A percentile compares a stretch with the other conserved stretches of the same genome.
phyloP scores from a whole-genome alignment of 306 rosid genomes.

The Acacia confusa region DNA sequence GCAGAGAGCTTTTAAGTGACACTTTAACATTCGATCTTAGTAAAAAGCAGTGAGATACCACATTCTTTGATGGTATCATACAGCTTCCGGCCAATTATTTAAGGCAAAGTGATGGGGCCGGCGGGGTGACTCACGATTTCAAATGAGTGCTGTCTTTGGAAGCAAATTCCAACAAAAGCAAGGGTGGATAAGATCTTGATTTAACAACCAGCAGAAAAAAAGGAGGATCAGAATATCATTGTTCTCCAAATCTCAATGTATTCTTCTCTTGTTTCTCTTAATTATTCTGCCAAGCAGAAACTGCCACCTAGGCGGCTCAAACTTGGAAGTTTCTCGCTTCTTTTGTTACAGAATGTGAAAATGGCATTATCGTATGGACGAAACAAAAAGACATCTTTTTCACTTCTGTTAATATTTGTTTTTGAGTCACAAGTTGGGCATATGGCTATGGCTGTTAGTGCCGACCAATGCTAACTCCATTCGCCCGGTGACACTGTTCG shows the following conservation, averaged over 20 bases:
- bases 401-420: not conserved
- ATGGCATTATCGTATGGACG: not conserved
- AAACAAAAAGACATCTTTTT: not conserved
- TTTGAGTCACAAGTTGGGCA: not conserved
- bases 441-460: not conserved
- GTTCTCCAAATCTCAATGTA: not conserved
- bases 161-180: not conserved
- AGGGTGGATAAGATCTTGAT: constrained; percentile 20
- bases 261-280: not conserved
- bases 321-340: constrained; percentile 4
- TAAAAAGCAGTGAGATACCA: not conserved
- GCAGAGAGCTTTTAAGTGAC: constrained; percentile 5
- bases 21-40: constrained; percentile 5
- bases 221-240: not conserved
- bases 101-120: not conserved
- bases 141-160: not conserved
- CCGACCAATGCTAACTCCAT: not conserved
- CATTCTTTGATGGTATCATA: constrained; percentile 7
- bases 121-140: not conserved
- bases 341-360: constrained; percentile 23
- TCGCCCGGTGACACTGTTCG: not conserved
- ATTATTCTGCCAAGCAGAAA: not conserved
- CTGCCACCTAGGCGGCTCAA: not conserved
- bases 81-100: constrained; percentile 23
- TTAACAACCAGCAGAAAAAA: constrained; percentile 5